Base-by-base conservation (phyloP, 495 filamentous ascomycete species). In the Chaetomium cochliodes region DNA sequence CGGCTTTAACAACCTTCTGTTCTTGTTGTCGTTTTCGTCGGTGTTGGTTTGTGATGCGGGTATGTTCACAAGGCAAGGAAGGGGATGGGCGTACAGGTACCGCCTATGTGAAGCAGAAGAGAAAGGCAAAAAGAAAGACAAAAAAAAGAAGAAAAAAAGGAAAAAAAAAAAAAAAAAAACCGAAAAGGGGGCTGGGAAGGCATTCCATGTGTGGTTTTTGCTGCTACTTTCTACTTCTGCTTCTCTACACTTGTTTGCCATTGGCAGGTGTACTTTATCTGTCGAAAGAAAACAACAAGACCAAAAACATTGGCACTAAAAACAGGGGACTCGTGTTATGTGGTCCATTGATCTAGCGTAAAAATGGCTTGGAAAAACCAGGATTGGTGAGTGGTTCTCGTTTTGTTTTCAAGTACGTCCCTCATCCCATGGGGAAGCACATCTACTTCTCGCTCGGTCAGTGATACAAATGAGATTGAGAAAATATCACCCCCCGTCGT, bases 391-490 rank as follows among this genome's bases (percentile, higher is more conserved):
- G 54, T 58, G 52, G 22, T 56, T 42, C 53, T 16, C 13, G n/a
- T 28, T 1, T 26, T 63, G 25, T 6, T 26, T 42, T n/a, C 39
- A 20, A 33, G 33, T 9, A 3, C 58, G 5, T n/a, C 25, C 33
- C 4, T 22, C 20, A 11, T 30, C 2, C n/a, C 22, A n/a, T 20
- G 9, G 12, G 28, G 49, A 2, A n/a, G 18, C 28, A 52, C 28
- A 25, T 52, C 46, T 18, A 11, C 50, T 9, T 51, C 25, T 11
- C n/a, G 20, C 26, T 13, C 39, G 26, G 44, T 5, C 39, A 44
- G 12, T 49, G 41, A 16, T 9, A 56, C 60, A 46, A 54, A 62
- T 20, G 50, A 42, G 50, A 62, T 9, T n/a, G n/a, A 62, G 25
- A 44, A 60, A 52, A 12, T 30, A 55, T 49, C 60, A 25, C 22